phyloP scores from a whole-genome alignment of 2,329 filamentous ascomycete genomes.

The Claviceps sp. region DNA sequence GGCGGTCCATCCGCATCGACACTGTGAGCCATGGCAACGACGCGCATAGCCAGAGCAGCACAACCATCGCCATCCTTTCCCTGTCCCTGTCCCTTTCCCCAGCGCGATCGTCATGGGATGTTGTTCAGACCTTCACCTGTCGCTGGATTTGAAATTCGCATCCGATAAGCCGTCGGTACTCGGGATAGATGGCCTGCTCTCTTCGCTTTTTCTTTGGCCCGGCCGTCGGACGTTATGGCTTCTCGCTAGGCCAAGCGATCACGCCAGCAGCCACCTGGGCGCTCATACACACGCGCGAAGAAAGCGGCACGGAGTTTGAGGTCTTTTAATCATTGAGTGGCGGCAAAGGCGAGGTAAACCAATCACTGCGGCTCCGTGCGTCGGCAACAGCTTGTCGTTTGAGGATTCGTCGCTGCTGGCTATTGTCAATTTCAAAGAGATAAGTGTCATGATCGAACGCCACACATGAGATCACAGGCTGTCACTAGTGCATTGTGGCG shows the following conservation, averaged over 20 bases:
- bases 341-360: not conserved
- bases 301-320: not conserved
- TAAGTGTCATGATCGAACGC: conserved; percentile 2
- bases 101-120: too few relatives aligned
- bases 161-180: too few relatives aligned
- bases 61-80: conserved; percentile 16
- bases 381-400: not conserved
- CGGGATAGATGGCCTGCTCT: too few relatives aligned
- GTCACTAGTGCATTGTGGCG: not conserved
- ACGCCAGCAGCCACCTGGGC: not conserved
- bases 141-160: too few relatives aligned
- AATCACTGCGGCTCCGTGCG: not conserved
- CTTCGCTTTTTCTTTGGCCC: too few relatives aligned
- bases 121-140: too few relatives aligned
- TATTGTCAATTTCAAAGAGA: not conserved
- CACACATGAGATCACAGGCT: not conserved
- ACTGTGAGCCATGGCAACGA: conserved; percentile 28
- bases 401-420: not conserved
- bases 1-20: conserved; percentile 42
- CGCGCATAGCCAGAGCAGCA: conserved; percentile 14
- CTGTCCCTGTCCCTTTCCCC: not conserved
- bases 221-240: too few relatives aligned
- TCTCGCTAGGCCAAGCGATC: too few relatives aligned
- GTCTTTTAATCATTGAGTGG: not conserved
- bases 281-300: not conserved